phyloP scores from a whole-genome alignment of 2,329 filamentous ascomycete genomes.

The Sordariomycetes sp. region DNA sequence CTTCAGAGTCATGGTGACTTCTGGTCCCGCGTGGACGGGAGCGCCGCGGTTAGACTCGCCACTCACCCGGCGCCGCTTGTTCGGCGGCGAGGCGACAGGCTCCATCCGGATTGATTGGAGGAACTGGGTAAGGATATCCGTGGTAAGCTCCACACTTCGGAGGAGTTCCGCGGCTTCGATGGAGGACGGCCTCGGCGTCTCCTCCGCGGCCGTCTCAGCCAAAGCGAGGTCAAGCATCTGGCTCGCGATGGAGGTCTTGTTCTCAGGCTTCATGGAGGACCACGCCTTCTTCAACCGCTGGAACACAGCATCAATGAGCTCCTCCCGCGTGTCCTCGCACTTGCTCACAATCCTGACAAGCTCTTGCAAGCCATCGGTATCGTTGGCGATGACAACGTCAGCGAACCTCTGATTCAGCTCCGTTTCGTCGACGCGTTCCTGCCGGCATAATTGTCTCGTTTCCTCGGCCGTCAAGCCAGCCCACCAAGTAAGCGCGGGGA shows the following conservation, averaged over 20 bases:
- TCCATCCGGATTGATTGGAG: constrained; percentile 64
- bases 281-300: constrained; percentile 61
- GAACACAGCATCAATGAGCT: constrained; percentile 57
- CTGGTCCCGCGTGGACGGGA: constrained; percentile 50
- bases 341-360: constrained; percentile 35
- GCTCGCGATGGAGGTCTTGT: constrained; percentile 48
- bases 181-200: constrained; percentile 15
- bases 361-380: constrained; percentile 37
- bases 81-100: constrained; percentile 60
- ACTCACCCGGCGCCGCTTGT: constrained; percentile 72
- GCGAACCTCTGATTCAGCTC: constrained; percentile 33
- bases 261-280: constrained; percentile 56
- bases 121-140: constrained; percentile 60
- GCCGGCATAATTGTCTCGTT: constrained; percentile 28
- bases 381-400: constrained; percentile 42
- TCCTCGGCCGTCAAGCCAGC: constrained; percentile 40
- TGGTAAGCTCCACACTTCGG: constrained; percentile 61
- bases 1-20: constrained; percentile 57
- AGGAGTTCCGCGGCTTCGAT: constrained; percentile 61
- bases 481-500: constrained; percentile 68
- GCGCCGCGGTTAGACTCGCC: constrained; percentile 52
- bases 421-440: constrained; percentile 29
- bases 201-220: constrained; percentile 20
- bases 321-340: constrained; percentile 21
- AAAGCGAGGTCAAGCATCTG: constrained; percentile 54